Evolutionary conservation across 2,329 filamentous ascomycete species (phyloP), one percentile per base, ranked within the genome.

Genomic region (Proliferodiscus dingleyae): DNA sequence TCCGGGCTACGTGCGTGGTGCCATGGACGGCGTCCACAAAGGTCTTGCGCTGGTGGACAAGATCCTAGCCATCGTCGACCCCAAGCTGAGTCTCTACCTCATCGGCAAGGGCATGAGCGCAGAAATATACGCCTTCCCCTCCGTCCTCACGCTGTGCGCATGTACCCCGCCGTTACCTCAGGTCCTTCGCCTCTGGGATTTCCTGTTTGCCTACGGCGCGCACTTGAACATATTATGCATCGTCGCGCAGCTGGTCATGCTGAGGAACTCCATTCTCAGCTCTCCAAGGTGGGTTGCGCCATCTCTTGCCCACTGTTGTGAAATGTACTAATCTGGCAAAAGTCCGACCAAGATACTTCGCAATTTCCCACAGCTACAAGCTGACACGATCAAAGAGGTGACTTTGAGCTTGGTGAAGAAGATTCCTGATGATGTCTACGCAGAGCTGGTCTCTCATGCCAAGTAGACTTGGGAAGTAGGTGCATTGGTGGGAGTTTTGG

Each of bases 211-310:
- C 0, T 98, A 96, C 57, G 93, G 93, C 0, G 83, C 89, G 28
- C 93, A 98, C 65, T 67, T 98, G 50, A 98, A 98, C 61, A 88
- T 98, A 45, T 70, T 98, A 18, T 97, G 93, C 64, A 96, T 98
- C 53, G 93, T 97, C 13, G 91, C 91, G 11, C 93, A 98, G 68
- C 72, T 98, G 42, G 84, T 96, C 39, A 78, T 95, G 59, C 88
- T 96, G 69, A 77, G 90, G 48, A 85, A 90, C 46, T 82, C 88
- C 50, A 83, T 98, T 43, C 70, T 98, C 57, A 81, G 81, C 46
- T 95, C 87, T 46, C 78, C 85, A 5, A 95, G 87, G 90, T 95
- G 71, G 11, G 32, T 18, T 55, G 74, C 64, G 18, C n/a, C 11
- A 29, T 34, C 38, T 10, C 13, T 46, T 15, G 40, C 8, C 10